Percentiles rank a stretch among this genome's conserved stretches.
These are phyloP conservation scores for Ceratocystiopsis sp. DNA, from an alignment of 2,329 filamentous ascomycete genomes.

Conservation along the genomic window DNA sequence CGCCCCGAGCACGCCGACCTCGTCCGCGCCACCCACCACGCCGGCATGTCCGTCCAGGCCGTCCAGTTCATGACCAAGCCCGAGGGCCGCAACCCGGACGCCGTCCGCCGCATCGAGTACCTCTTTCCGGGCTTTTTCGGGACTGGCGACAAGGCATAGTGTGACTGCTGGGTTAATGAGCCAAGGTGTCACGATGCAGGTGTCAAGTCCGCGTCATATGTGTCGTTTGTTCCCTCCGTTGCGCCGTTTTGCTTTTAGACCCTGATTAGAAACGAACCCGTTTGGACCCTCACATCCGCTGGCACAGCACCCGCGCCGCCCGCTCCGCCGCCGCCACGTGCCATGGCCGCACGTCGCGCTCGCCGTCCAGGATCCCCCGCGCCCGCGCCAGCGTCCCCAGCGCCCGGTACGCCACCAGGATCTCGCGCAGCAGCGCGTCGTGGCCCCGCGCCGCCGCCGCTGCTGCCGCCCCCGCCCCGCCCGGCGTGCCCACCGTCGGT, in stretches of 20 bases:
- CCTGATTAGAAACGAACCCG: too few relatives aligned
- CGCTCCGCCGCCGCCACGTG: constrained; percentile 58
- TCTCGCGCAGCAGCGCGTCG: constrained; percentile 52
- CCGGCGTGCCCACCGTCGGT: constrained; percentile 28
- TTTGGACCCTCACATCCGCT: constrained; percentile 27
- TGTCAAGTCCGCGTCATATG: too few relatives aligned
- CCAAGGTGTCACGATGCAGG: too few relatives aligned
- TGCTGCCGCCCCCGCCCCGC: constrained; percentile 28
- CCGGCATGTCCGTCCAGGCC: constrained; percentile 58
- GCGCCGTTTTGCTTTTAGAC: too few relatives aligned
- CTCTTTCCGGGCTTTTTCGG: constrained; percentile 68
- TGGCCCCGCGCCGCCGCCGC: constrained; percentile 36
- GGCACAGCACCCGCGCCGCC: constrained; percentile 46
- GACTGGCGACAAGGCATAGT: background rate
- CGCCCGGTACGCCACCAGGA: constrained; percentile 50
- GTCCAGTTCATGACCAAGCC: constrained; percentile 70
- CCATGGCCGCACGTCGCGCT: constrained; percentile 54
- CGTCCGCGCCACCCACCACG: constrained; percentile 66
- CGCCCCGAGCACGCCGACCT: constrained; percentile 60
- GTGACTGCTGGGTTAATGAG: background rate
- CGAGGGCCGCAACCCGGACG: constrained; percentile 54
- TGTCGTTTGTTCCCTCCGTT: too few relatives aligned
- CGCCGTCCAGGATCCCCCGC: constrained; percentile 41
- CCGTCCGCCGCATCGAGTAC: constrained; percentile 65
- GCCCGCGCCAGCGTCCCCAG: constrained; percentile 52